A percentile compares a stretch with the other conserved stretches of the same genome.
These are phyloP conservation scores for Botrytis aclada DNA, from an alignment of 2,329 filamentous ascomycete species.

Conservation along the genomic window DNA sequence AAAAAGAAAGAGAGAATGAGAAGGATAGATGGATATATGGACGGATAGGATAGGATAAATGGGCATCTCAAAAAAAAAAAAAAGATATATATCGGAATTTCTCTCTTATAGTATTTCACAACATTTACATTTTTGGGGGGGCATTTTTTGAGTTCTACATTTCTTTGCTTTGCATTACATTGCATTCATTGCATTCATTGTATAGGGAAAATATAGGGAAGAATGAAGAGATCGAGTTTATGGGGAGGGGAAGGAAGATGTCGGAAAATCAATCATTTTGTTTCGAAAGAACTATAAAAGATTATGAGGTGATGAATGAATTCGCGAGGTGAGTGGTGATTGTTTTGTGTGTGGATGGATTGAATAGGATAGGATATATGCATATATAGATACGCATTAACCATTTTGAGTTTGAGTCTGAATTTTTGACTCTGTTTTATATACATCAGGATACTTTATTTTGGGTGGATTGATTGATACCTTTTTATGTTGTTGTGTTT, in stretches of 20 bases:
- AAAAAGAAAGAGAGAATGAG: background rate
- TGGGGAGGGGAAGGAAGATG: background rate
- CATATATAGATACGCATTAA: background rate
- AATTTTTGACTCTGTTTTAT: background rate
- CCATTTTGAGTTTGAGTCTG: background rate
- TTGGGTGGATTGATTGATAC: background rate
- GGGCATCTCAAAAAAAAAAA: too few relatives aligned
- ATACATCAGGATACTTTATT: background rate
- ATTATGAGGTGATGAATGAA: background rate
- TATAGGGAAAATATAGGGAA: too few relatives aligned
- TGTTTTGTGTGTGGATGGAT: too few relatives aligned
- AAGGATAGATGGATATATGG: background rate
- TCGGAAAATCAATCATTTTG: background rate
- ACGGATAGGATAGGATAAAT: background rate
- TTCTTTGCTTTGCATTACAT: background rate
- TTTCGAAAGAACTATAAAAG: background rate
- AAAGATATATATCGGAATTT: background rate
- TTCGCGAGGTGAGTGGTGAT: too few relatives aligned
- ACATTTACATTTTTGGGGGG: background rate
- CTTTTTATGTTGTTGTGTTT: background rate
- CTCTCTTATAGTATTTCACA: background rate
- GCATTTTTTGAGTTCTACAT: background rate
- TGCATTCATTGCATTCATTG: too few relatives aligned
- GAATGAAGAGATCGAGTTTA: background rate
- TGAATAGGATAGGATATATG: too few relatives aligned